Conservation (phyloP, 2,329 filamentous ascomycete species). For the Pseudocercospora vitis region DNA sequence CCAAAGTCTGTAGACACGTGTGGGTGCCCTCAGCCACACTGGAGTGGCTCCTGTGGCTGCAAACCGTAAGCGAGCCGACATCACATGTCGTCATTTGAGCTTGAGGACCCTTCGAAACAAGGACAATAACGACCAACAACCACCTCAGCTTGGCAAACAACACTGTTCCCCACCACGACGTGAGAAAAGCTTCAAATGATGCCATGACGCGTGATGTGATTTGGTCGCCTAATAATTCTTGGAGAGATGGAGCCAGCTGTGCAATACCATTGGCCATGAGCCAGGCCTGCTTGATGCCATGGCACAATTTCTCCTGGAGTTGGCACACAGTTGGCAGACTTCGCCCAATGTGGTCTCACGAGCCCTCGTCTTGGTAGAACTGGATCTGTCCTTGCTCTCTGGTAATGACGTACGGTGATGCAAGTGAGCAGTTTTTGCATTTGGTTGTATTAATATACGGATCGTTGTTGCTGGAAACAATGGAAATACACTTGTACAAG, state of each 20-base stretch:
- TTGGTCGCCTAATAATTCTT: not conserved
- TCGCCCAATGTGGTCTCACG: not conserved
- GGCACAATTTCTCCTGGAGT: not conserved
- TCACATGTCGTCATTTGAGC: not conserved
- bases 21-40: too few species aligned
- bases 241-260: not conserved
- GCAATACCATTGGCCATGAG: not conserved
- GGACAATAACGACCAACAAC: not conserved
- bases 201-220: conserved; percentile 6
- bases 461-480: not conserved
- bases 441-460: not conserved
- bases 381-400: not conserved
- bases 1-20: too few species aligned
- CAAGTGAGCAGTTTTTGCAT: conserved; percentile 4
- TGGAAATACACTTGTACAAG: not conserved
- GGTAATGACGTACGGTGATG: conserved; percentile 2
- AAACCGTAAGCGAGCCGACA: not conserved
- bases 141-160: not conserved
- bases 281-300: not conserved
- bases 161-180: not conserved
- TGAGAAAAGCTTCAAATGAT: not conserved
- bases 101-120: not conserved
- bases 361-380: not conserved
- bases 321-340: conserved; percentile 3
- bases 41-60: too few species aligned